Evolutionary conservation across 2,329 filamentous ascomycete genomes (phyloP).

Genomic region (Drechmeria coniospora): DNA sequence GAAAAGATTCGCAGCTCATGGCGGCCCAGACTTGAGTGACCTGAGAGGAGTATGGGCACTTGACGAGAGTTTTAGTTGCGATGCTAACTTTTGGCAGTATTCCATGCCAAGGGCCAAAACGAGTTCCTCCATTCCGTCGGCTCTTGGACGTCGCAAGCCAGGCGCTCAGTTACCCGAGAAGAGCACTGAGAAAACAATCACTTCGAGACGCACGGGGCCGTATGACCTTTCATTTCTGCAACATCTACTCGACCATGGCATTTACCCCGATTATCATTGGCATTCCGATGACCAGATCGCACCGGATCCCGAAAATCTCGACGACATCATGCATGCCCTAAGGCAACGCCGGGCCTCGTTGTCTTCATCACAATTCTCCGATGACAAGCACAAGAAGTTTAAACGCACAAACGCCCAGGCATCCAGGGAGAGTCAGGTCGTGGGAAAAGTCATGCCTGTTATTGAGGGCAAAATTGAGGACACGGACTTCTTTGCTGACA

Average conservation of each 20-base stretch:
- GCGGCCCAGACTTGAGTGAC: neutral
- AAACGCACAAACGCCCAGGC: neutral
- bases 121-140: neutral
- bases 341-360: neutral
- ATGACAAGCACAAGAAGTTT: neutral
- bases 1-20: neutral
- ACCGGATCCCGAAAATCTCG: neutral
- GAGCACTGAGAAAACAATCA: neutral
- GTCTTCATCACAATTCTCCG: neutral
- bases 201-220: neutral
- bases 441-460: conserved; percentile 13
- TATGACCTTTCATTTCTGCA: neutral
- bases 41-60: neutral
- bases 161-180: neutral
- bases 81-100: neutral
- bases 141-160: neutral
- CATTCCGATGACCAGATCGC: neutral
- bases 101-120: neutral
- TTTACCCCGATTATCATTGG: neutral
- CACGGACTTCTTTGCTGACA: conserved; percentile 9
- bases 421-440: neutral
- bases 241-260: too few species aligned
- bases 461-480: conserved; percentile 12
- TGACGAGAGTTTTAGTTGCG: neutral
- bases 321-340: neutral